Conservation (phyloP, 495 filamentous ascomycete genomes). For the Chaetomium fimeti region DNA sequence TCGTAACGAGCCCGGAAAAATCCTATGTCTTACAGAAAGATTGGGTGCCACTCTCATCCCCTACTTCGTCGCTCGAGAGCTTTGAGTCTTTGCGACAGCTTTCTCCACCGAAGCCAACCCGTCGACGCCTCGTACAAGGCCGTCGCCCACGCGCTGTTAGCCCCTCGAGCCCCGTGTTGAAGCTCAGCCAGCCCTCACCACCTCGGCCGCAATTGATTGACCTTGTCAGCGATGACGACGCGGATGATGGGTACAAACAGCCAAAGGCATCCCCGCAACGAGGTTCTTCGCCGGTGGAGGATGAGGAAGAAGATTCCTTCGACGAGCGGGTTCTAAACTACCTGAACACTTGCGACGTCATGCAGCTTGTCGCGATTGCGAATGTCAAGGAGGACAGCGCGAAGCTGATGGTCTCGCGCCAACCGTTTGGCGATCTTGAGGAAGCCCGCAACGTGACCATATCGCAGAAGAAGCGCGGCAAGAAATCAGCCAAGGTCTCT, state of each 20-base stretch:
- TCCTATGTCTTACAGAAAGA: slow-evolving; percentile 27
- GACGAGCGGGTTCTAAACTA: slow-evolving; percentile 64
- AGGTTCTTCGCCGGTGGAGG: slow-evolving; percentile 17
- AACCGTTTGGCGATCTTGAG: slow-evolving; percentile 65
- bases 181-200: slow-evolving; percentile 1
- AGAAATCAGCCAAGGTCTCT: slow-evolving; percentile 36
- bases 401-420: slow-evolving; percentile 60
- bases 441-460: slow-evolving; percentile 62
- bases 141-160: slow-evolving; percentile 27
- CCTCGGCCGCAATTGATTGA: slow-evolving; percentile 23
- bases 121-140: slow-evolving; percentile 35
- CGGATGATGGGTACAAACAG: slow-evolving; percentile 28
- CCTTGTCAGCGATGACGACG: slow-evolving; percentile 35
- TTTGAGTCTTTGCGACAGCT: slow-evolving; percentile 21
- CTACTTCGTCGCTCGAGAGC: slow-evolving; percentile 23
- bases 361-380: slow-evolving; percentile 75
- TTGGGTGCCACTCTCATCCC: slow-evolving; percentile 31
- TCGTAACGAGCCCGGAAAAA: slow-evolving; percentile 25
- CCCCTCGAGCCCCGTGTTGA: slow-evolving; percentile 21
- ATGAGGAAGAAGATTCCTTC: slow-evolving; percentile 19
- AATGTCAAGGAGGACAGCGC: slow-evolving; percentile 66
- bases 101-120: slow-evolving; percentile 22
- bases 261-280: slow-evolving; percentile 16
- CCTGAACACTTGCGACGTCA: slow-evolving; percentile 73
- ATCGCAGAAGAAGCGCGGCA: slow-evolving; percentile 37